phyloP scores from a whole-genome alignment of 176 grass and related monocot species.

The Pharus latifolius region DNA sequence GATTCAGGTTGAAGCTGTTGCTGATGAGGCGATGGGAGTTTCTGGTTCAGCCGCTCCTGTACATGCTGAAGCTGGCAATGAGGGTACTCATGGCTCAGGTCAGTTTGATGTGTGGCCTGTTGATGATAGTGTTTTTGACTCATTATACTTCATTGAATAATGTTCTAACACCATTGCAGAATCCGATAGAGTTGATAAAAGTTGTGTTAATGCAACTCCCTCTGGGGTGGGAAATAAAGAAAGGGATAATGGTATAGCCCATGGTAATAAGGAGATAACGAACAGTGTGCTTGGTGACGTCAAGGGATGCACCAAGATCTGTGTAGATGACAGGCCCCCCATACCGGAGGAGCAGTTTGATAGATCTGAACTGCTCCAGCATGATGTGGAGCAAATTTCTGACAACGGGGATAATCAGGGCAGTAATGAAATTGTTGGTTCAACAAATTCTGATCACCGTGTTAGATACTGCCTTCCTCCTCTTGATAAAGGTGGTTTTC shows the following conservation, averaged over 20 bases:
- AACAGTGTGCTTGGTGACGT: conserved; percentile 4
- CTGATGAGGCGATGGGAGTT: neutral
- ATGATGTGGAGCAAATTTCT: neutral
- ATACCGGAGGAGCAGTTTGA: neutral
- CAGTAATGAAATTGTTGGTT: neutral
- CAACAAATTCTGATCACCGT: neutral
- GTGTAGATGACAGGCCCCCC: neutral
- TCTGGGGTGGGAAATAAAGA: neutral
- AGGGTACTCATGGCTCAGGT: neutral
- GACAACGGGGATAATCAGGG: neutral
- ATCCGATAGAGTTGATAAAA: neutral
- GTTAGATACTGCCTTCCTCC: conserved; percentile 47
- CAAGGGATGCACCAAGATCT: neutral
- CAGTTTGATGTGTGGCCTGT: neutral
- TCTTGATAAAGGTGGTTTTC: conserved; percentile 46
- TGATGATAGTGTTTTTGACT: neutral
- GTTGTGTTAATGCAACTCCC: neutral
- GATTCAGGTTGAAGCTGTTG: neutral
- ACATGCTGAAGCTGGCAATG: conserved; percentile 13
- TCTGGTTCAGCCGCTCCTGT: neutral
- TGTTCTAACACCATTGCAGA: neutral
- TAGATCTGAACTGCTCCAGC: neutral
- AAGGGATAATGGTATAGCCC: neutral
- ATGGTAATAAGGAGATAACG: neutral
- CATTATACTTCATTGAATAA: neutral